Evolutionary conservation across 192 early-diverging fungal species (phyloP), one percentile per base, ranked within the genome.

Genomic region (Entomortierella beljakovae): DNA sequence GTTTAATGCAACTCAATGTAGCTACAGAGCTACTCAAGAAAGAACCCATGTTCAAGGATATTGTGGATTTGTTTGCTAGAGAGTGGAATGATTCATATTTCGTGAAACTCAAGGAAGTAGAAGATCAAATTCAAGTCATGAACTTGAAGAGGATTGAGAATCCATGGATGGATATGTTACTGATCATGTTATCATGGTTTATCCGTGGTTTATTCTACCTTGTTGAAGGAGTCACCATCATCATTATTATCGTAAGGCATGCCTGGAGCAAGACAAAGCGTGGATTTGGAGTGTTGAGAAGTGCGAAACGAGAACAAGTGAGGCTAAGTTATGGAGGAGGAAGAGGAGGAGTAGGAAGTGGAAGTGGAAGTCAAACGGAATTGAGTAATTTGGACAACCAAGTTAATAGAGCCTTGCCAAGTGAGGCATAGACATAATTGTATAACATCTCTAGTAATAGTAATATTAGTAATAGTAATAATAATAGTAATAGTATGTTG

Each of bases 71-170:
- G 56, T 79, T 79, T 34, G 65, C 75, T 25, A 59, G 51, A 31
- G 75, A 79, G 52, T 79, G 75, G 75, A 79, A 79, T 40, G 75
- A 70, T 31, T 79, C 75, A 15, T 79, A 79, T 31, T 79, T 79
- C 43, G 68, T 70, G 53, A 56, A 57, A 31, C 48, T 79, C 23
- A 79, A 79, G 57, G 75, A 79, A 26, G 75, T 79, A 0, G 75
- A 79, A 49, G 75, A 79, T 32, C 75, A 79, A 42, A 79, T 79
- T 33, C 75, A 79, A 42, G 40, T 64, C 26, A 79, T 79, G 75
- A 79, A 79, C 61, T 25, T 70, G 29, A 79, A 79, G 57, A 55
- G 75, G 34, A 79, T 79, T 20, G 75, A 79, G 52, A 79, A 79
- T 51, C 75, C 75, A 2, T 79, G 75, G 75, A 70, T 79, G 75